phyloP scores from a whole-genome alignment of 176 grass and related monocot species.

The Carex cristatella region DNA sequence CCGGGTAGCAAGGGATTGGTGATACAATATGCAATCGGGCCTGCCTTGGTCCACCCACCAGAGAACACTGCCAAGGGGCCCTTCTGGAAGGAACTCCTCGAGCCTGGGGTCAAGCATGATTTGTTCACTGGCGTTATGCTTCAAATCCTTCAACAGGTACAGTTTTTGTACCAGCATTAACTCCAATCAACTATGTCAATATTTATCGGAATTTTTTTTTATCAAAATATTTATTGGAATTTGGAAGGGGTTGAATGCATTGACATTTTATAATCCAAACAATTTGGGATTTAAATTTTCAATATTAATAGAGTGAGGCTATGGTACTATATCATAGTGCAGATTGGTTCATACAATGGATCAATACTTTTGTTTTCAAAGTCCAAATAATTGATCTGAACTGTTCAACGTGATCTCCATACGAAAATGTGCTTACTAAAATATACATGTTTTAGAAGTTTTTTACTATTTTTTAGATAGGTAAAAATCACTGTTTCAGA shows the following conservation, averaged over 20 bases:
- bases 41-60: conserved; percentile 44
- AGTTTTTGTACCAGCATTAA: background rate
- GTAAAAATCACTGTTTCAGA: too few species aligned
- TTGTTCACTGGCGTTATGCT: conserved; percentile 52
- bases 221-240: background rate
- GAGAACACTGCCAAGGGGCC: conserved; percentile 22
- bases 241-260: background rate
- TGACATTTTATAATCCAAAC: background rate
- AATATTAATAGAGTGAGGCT: background rate
- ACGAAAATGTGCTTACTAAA: too few species aligned
- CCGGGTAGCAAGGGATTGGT: conserved; percentile 62
- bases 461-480: too few species aligned
- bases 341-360: too few species aligned
- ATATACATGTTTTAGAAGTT: too few species aligned
- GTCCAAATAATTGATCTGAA: too few species aligned
- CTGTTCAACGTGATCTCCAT: too few species aligned
- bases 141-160: conserved; percentile 68
- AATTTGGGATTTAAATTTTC: background rate
- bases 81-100: conserved; percentile 47
- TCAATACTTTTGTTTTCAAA: too few species aligned
- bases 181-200: background rate
- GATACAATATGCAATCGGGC: conserved; percentile 28
- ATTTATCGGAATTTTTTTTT: background rate
- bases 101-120: conserved; percentile 52
- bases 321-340: too few species aligned